A percentile compares a stretch with the other conserved stretches of the same genome.
These are phyloP conservation scores for Scopulariopsis brevicaulis DNA, from an alignment of 2,329 filamentous ascomycete species.

Conservation along the genomic window DNA sequence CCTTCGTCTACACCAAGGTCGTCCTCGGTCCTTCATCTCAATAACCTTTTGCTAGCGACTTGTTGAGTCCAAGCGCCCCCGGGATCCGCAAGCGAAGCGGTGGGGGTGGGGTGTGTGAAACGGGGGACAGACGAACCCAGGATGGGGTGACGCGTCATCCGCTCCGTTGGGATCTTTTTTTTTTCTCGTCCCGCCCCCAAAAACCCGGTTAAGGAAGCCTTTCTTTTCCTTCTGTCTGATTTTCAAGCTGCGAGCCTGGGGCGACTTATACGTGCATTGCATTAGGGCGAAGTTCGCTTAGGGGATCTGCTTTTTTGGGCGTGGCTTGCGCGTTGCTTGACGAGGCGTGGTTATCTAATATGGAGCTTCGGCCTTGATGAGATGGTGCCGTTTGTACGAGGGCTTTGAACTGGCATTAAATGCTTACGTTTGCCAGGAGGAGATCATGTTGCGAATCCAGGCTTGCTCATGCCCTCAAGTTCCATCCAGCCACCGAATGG, in stretches of 20 bases:
- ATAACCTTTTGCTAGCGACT: too few relatives aligned
- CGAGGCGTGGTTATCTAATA: background rate
- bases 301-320: background rate
- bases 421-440: too few relatives aligned
- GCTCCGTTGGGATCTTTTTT: background rate
- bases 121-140: background rate
- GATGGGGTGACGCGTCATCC: slow-evolving; percentile 3
- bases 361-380: background rate
- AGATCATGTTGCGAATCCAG: too few relatives aligned
- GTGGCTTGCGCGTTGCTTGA: background rate
- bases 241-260: too few relatives aligned
- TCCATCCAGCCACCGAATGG: too few relatives aligned
- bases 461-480: too few relatives aligned
- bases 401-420: too few relatives aligned
- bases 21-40: too few relatives aligned
- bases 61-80: background rate
- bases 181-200: background rate
- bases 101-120: background rate
- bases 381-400: too few relatives aligned
- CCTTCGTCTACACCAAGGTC: too few relatives aligned
- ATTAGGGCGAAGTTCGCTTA: background rate
- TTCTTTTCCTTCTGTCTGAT: too few relatives aligned
- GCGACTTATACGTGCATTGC: too few relatives aligned
- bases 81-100: background rate
- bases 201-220: background rate